Base-by-base conservation (phyloP, 192 early-diverging fungal species). In the Thamnidium elegans region DNA sequence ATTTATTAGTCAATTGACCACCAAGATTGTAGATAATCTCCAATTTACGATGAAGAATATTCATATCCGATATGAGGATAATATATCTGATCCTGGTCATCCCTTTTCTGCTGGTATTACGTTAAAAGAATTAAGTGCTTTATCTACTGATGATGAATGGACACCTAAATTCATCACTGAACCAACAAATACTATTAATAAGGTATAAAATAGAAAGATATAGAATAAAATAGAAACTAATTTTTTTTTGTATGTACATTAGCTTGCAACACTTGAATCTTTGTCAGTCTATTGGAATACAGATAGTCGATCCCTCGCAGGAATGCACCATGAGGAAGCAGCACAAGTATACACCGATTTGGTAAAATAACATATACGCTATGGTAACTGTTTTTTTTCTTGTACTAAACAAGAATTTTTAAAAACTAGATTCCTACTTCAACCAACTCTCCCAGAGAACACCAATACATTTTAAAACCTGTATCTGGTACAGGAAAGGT, bases 11-110 rank as follows among this genome's bases (percentile, higher is more conserved):
- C 90, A 90, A 77, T 76, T 95, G 17, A 76, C 85, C 3, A 86
- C 87, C 5, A 93, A 92, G 71, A 89, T 95, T 32, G 79, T 95
- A 19, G 91, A 95, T 71, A 95, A 95, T 68, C 65, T 95, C 47
- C 92, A 95, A 67, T 78, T 95, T 15, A 78, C 84, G 26, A 90
- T 95, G 67, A 83, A 85, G 58, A 89, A 92, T 69, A 92, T 94
- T 17, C 93, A 95, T 66, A 81, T 95, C 69, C 77, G 92, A 8
- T 95, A 92, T 67, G 93, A 93, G 72, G 93, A 95, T 74, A 71
- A 70, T 13, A 68, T 84, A 62, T 90, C 84, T 50, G 81, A 84
- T 63, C 84, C 86, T 26, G 80, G 79, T 54, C 80, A 82, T 43
- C 83, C 86, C 50, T 88, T 95, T 73, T 84, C 89, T 2, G 81